Evolutionary conservation across 148 eudicot genomes (phyloP).

Genomic region (Rhododendron henanense): DNA sequence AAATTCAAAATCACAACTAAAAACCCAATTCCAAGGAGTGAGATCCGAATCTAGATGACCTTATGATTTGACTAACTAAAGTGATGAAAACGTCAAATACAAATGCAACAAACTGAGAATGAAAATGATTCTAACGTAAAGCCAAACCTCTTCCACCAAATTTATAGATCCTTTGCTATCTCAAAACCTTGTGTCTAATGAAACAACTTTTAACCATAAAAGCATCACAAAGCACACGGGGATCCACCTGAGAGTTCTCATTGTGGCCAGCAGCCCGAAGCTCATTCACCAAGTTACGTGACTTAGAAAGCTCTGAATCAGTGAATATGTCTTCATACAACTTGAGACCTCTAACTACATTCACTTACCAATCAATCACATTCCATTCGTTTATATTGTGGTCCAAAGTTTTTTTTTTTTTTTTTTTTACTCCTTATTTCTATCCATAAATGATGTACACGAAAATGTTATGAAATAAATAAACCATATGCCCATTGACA

Average conservation of each 20-base stretch:
- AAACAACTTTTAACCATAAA: conserved; percentile 43
- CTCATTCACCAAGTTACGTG: conserved; percentile 58
- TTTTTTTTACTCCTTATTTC: too few species aligned
- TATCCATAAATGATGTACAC: too few species aligned
- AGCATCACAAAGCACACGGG: conserved; percentile 49
- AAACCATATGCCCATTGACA: too few species aligned
- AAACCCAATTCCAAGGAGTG: background rate
- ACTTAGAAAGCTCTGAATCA: conserved; percentile 53
- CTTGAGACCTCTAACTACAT: conserved; percentile 91
- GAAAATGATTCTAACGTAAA: conserved; percentile 13
- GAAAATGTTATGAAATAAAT: too few species aligned
- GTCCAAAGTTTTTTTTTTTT: too few species aligned
- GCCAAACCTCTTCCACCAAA: conserved; percentile 44
- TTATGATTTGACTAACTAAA: background rate
- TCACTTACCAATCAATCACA: conserved; percentile 53
- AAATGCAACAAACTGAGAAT: conserved; percentile 16
- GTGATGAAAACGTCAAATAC: background rate
- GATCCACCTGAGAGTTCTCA: conserved; percentile 80
- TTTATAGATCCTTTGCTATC: conserved; percentile 41
- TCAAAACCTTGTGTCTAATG: conserved; percentile 35
- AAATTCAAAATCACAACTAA: background rate
- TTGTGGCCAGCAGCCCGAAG: conserved; percentile 80
- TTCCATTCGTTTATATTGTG: background rate
- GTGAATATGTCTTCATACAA: conserved; percentile 73
- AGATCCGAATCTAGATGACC: background rate